Evolutionary conservation across 2,329 filamentous ascomycete genomes (phyloP).

Genomic region (Bipolaris zeicola): DNA sequence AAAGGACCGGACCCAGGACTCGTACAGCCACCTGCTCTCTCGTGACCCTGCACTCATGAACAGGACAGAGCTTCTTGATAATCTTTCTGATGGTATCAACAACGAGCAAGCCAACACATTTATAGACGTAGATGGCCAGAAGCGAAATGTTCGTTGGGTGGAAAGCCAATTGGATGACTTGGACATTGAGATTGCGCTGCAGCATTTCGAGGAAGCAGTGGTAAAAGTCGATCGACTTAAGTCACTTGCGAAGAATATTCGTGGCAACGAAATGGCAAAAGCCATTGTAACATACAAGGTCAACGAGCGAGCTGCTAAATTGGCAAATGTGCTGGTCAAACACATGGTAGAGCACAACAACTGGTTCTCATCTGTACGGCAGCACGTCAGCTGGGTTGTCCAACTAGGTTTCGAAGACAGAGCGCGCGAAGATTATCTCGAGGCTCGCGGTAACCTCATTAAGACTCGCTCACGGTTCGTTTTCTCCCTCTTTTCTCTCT

Average conservation of each 20-base stretch:
- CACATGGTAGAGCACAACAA: conserved; percentile 79
- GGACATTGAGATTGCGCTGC: conserved; percentile 92
- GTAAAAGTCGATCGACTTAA: conserved; percentile 83
- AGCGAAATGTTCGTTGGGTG: conserved; percentile 94
- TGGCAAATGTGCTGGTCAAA: conserved; percentile 77
- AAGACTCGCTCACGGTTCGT: conserved; percentile 78
- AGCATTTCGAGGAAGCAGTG: conserved; percentile 85
- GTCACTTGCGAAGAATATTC: conserved; percentile 76
- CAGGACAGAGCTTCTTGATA: conserved; percentile 80
- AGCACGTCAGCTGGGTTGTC: conserved; percentile 82
- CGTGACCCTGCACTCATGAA: conserved; percentile 77
- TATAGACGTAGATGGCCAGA: conserved; percentile 94
- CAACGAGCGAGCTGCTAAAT: conserved; percentile 77
- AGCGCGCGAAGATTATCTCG: conserved; percentile 84
- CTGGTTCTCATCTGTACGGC: conserved; percentile 76
- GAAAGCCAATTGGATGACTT: conserved; percentile 94
- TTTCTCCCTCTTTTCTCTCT: neutral
- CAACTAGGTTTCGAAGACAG: conserved; percentile 88
- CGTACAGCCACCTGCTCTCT: conserved; percentile 83
- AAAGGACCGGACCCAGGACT: conserved; percentile 81
- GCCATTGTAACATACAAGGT: conserved; percentile 92
- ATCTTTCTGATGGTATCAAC: conserved; percentile 67
- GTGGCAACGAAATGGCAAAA: conserved; percentile 84
- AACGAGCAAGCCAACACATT: conserved; percentile 76
- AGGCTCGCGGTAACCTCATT: conserved; percentile 77